Evolutionary conservation across 106 monocot genomes (phyloP), one percentile per base, ranked within the genome.

Genomic region (Iris macrosiphon): DNA sequence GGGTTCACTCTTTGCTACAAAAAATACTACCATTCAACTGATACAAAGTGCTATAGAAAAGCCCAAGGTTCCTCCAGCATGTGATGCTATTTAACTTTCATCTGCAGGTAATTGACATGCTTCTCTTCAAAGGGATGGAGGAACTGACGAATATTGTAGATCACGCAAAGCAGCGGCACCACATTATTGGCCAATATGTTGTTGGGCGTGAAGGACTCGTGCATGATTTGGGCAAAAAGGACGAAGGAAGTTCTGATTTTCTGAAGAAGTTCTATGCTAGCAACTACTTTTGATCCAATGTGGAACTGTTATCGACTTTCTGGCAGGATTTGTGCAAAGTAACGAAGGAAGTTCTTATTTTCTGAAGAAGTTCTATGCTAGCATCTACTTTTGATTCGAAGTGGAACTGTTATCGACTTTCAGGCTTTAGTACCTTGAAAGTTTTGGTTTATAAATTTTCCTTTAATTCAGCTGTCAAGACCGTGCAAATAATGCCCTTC

Each of bases 101-200:
- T 59, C 60, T 41, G 13, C 81, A 95, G 95, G 89, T 95, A 19
- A 89, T 95, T 55, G 95, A 95, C 74, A 79, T 96, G 95, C 85
- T 96, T 61, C 71, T 96, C 13, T 77, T 96, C 60, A 96, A 96
- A 68, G 95, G 76, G 17, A 74, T 68, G 69, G 95, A 96, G 61
- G 95, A 96, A 53, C 77, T 96, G 1, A 52, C 41, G 55, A 89
- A 96, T 61, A 49, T 96, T 57, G 68, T 64, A 0, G 85, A 82
- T 47, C 95, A 96, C 30, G 82, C 95, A 30, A 96, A 89, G 64
- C 95, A 96, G 61, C 75, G 95, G n/a, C 95, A 96, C 55, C 95
- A 96, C 47, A 55, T 96, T 26, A 76, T 96, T 18, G 95, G 95
- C 24, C 89, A 89, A 45, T 96, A 96, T 40, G 85, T 96, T 16